Conservation (phyloP, 2,329 filamentous ascomycete genomes). For the Paramyrothecium roridum region DNA sequence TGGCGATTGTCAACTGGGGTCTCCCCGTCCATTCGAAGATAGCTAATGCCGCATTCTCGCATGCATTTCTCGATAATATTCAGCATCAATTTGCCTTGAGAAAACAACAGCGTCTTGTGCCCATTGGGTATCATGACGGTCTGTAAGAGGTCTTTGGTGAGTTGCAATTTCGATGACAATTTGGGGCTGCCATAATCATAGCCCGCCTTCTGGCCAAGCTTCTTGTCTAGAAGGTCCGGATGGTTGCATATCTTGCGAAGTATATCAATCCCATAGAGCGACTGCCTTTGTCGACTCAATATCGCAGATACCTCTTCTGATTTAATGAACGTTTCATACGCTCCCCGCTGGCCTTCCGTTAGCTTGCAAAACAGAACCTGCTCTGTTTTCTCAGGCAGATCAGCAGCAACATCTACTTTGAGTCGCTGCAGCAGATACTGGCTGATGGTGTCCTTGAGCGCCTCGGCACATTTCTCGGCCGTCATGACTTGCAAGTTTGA, state of each 20-base stretch:
- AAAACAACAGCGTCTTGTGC: slow-evolving; percentile 91
- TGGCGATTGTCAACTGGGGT: slow-evolving; percentile 90
- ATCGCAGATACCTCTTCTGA: slow-evolving; percentile 88
- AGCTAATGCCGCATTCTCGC: slow-evolving; percentile 65
- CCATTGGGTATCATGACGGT: slow-evolving; percentile 81
- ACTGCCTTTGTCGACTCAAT: slow-evolving; percentile 68
- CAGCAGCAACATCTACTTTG: slow-evolving; percentile 90
- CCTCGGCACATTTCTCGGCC: slow-evolving; percentile 89
- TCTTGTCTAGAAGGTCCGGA: slow-evolving; percentile 76
- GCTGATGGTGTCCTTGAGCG: slow-evolving; percentile 88
- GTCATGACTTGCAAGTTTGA: slow-evolving; percentile 93
- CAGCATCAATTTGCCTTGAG: slow-evolving; percentile 91
- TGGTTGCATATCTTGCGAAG: slow-evolving; percentile 97
- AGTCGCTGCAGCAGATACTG: slow-evolving; percentile 89
- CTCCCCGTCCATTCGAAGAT: slow-evolving; percentile 88
- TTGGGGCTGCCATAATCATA: slow-evolving; percentile 75
- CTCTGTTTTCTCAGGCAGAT: slow-evolving; percentile 93
- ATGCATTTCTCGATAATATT: slow-evolving; percentile 89
- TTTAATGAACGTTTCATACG: slow-evolving; percentile 76
- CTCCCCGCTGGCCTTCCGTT: slow-evolving; percentile 69
- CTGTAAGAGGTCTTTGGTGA: slow-evolving; percentile 81
- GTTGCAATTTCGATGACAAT: slow-evolving; percentile 93
- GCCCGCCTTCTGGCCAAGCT: slow-evolving; percentile 49
- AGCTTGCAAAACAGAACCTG: slow-evolving; percentile 95
- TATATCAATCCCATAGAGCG: slow-evolving; percentile 86